Percentiles rank a stretch among this genome's conserved stretches.
Conservation (phyloP, 2,329 filamentous ascomycete genomes). For the Aspergillus nomiae region DNA sequence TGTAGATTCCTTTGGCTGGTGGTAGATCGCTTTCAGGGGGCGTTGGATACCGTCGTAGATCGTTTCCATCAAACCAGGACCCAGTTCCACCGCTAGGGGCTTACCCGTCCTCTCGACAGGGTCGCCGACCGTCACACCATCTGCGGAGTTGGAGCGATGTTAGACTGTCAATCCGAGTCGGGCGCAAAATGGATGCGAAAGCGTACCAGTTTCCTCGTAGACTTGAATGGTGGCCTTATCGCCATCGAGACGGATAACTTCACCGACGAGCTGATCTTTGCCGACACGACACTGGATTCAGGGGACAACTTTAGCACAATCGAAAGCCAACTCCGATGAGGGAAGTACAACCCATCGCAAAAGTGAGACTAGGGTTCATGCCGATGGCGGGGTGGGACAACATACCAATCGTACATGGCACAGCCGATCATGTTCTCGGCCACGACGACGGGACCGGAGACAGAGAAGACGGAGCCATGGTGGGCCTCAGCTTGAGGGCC, state of each 20-base stretch:
- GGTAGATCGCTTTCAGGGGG: slow-evolving; percentile 81
- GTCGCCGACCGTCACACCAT: slow-evolving; percentile 93
- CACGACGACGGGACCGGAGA: slow-evolving; percentile 86
- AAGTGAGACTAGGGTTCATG: background rate
- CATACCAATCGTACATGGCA: slow-evolving; percentile 97
- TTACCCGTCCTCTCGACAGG: slow-evolving; percentile 89
- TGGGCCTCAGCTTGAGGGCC: slow-evolving; percentile 53
- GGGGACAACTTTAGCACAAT: background rate
- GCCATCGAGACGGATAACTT: slow-evolving; percentile 95
- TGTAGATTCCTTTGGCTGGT: slow-evolving; percentile 86
- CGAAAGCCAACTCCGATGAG: background rate
- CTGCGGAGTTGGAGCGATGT: slow-evolving; percentile 37
- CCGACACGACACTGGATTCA: slow-evolving; percentile 78
- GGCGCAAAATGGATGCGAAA: slow-evolving; percentile 11
- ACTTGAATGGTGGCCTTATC: slow-evolving; percentile 98
- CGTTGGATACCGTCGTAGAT: slow-evolving; percentile 99
- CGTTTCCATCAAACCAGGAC: slow-evolving; percentile 94
- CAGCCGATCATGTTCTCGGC: slow-evolving; percentile 98
- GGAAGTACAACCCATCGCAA: background rate
- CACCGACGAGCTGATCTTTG: slow-evolving; percentile 86
- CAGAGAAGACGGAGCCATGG: slow-evolving; percentile 69
- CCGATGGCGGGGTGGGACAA: slow-evolving; percentile 14
- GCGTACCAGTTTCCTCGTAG: slow-evolving; percentile 91
- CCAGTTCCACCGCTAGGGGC: slow-evolving; percentile 94
- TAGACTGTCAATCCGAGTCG: slow-evolving; percentile 14